phyloP scores from a whole-genome alignment of 768 basidiomycete species.

The Candolleomyces efflorescens region DNA sequence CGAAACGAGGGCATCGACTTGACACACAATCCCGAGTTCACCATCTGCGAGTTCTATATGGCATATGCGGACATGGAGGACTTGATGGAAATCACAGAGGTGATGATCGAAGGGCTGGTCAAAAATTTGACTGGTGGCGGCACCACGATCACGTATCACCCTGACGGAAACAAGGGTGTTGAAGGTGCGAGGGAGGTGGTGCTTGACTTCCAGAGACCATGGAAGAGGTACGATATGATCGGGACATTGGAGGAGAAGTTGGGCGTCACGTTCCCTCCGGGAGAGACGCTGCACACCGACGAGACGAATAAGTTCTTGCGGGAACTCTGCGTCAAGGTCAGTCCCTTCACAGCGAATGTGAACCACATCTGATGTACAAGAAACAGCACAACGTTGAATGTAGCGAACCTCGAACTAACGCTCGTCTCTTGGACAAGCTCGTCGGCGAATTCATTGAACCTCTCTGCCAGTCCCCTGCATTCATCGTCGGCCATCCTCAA shows the following conservation, averaged over 20 bases:
- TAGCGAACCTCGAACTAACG: conserved; percentile 91
- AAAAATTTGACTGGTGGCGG: conserved; percentile 77
- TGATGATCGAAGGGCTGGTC: conserved; percentile 86
- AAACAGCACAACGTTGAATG: conserved; percentile 92
- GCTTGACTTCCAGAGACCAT: conserved; percentile 88
- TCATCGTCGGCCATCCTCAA: conserved; percentile 99
- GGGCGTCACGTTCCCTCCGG: conserved; percentile 87
- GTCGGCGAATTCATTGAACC: conserved; percentile 98
- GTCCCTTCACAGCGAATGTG: conserved; percentile 5
- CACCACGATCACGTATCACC: conserved; percentile 82
- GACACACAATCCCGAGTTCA: conserved; percentile 99
- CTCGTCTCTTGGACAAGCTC: conserved; percentile 96
- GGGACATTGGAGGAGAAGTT: conserved; percentile 93
- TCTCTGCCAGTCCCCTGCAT: conserved; percentile 92
- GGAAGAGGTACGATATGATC: conserved; percentile 99
- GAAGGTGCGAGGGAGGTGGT: conserved; percentile 57
- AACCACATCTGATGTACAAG: not conserved
- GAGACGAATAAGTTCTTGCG: conserved; percentile 87
- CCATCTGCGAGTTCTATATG: conserved; percentile 99
- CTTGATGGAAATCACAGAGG: conserved; percentile 95
- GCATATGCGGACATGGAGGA: conserved; percentile 99
- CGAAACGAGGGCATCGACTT: conserved; percentile 98
- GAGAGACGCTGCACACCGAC: conserved; percentile 81
- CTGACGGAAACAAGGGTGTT: conserved; percentile 86
- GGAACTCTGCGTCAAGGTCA: conserved; percentile 80